Base-by-base conservation (phyloP, 305 asterid genomes). In the Plantago rigida region DNA sequence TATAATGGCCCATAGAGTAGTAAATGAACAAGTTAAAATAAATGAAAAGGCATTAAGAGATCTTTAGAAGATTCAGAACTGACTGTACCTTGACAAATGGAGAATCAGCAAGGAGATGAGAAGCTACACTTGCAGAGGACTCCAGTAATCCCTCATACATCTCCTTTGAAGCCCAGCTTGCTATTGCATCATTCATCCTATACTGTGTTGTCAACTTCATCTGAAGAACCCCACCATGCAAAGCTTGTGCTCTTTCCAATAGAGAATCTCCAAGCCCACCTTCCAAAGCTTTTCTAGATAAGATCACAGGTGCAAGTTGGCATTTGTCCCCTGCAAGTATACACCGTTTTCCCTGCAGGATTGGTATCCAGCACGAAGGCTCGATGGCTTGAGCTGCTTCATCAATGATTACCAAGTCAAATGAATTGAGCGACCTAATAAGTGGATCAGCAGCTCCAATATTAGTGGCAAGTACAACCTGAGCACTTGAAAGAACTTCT, bases 151-250 rank as follows among this genome's bases (percentile, higher is more conserved):
- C 98, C 64, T 75, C 79, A 73, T 91, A 91, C 98, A 88, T 91
- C 78, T 91, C 98, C 78, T 88, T 91, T 34, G 98, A 91, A 71
- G 94, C 98, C 98, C 98, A 91, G 81, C 93, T 82, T 57, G 98
- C 89, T 65, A 91, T 91, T 48, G 94, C 88, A 68, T 88, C 79
- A 47, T 91, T 81, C 98, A 91, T 91, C 75, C 98, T 77, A 63
- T 81, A 88, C 72, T 91, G 98, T 51, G 78, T 83, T 0, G 71
- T 81, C 65, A 91, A 76, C 77, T 73, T 83, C 50, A 95, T 84
- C 15, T 87, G 68, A 67, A 88, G 79, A 81, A 78, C 61, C 64
- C 87, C 94, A 60, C 77, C 83, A 41, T 88, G 98, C 78, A 91
- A 73, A 68, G 76, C 56, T 62, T 82, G 77, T 17, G 87, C 94